Percentiles rank a stretch among this genome's conserved stretches.
These are phyloP conservation scores for Colletotrichum ledebouriae DNA, from an alignment of 2,329 filamentous ascomycete species.

Conservation along the genomic window DNA sequence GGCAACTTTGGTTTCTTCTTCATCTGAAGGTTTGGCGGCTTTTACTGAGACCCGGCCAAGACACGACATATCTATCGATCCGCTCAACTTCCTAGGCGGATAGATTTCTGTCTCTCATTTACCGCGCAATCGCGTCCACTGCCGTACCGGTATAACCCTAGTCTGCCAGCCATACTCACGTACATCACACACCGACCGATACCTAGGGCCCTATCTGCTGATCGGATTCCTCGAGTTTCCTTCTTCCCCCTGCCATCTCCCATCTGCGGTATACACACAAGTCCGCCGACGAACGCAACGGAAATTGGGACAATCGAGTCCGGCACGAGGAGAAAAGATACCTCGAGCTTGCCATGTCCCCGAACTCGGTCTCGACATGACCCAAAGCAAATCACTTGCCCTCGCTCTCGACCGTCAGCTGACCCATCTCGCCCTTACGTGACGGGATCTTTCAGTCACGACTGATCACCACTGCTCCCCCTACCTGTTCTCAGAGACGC, in stretches of 20 bases:
- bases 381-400: conserved; percentile 21
- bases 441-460: conserved; percentile 20
- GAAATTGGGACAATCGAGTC: conserved; percentile 15
- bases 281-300: conserved; percentile 32
- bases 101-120: background rate
- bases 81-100: conserved; percentile 24
- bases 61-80: conserved; percentile 22
- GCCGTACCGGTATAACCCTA: background rate
- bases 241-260: conserved; percentile 8
- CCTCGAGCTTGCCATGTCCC: conserved; percentile 30
- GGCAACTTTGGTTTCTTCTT: conserved; percentile 32
- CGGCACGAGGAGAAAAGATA: conserved; percentile 15
- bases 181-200: background rate
- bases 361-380: conserved; percentile 33
- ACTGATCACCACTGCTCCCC: background rate
- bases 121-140: background rate
- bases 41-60: conserved; percentile 35
- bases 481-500: conserved; percentile 18
- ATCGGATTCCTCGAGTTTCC: conserved; percentile 36
- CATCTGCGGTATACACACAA: background rate
- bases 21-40: conserved; percentile 14
- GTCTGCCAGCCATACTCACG: background rate
- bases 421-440: conserved; percentile 18
- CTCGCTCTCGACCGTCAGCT: conserved; percentile 18
- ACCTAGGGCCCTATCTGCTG: conserved; percentile 25